phyloP scores from a whole-genome alignment of 805 yeast species.

The Monosporozyma unispora region DNA sequence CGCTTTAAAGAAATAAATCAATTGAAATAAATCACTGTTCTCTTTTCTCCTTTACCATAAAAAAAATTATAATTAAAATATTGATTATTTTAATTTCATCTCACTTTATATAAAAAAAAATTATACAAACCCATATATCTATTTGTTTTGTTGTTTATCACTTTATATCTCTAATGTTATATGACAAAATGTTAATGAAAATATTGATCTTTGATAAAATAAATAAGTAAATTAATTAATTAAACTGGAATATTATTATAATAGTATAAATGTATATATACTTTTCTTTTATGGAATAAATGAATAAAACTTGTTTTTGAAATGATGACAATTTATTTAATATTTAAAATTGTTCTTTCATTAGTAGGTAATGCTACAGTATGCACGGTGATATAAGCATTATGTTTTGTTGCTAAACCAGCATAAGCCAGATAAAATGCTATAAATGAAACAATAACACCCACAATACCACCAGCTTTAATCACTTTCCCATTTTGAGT shows the following conservation, averaged over 20 bases:
- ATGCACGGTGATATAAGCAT: conserved; percentile 35
- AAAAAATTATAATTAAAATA: background rate
- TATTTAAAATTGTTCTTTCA: conserved; percentile 7
- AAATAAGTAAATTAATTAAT: no score
- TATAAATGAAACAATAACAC: conserved; percentile 48
- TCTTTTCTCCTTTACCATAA: background rate
- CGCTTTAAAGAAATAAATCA: conserved; percentile 30
- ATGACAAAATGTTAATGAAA: no score
- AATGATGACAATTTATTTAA: background rate
- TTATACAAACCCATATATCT: no score
- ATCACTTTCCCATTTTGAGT: conserved; percentile 32
- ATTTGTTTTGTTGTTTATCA: no score
- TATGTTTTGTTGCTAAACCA: conserved; percentile 56
- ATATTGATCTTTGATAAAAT: no score
- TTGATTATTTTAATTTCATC: no score
- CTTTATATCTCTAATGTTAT: no score
- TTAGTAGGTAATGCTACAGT: conserved; percentile 30
- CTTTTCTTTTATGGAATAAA: no score
- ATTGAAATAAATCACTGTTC: no score
- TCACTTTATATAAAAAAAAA: no score
- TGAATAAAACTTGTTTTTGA: no score
- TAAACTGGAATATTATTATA: background rate
- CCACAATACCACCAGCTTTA: conserved; percentile 57
- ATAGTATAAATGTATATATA: no score
- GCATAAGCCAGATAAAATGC: conserved; percentile 68